A percentile compares a stretch with the other conserved stretches of the same genome.
phyloP scores from a whole-genome alignment of 345 rosid species.

The Lagerstroemia speciosa region DNA sequence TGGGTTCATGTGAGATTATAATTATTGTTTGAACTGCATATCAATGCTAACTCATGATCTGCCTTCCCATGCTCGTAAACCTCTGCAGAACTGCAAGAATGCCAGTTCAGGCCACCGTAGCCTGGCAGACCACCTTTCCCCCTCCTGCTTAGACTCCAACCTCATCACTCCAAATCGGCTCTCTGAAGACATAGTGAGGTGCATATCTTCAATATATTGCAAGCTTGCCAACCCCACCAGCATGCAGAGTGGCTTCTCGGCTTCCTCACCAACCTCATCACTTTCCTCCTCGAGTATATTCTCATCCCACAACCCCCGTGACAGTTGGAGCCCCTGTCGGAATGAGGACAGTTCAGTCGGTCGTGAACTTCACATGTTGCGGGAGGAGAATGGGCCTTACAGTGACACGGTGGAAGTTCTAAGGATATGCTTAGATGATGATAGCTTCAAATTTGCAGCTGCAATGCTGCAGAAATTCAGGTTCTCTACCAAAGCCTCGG shows the following conservation, averaged over 20 bases:
- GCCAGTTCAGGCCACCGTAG: conserved; percentile 41
- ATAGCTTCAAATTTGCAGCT: conserved; percentile 50
- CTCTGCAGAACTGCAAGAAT: conserved; percentile 34
- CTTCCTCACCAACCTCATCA: conserved; percentile 61
- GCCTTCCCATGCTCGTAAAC: neutral
- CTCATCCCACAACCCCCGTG: conserved; percentile 55
- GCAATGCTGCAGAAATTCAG: conserved; percentile 61
- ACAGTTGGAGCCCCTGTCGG: conserved; percentile 48
- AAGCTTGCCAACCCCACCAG: conserved; percentile 39
- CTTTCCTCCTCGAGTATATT: conserved; percentile 66
- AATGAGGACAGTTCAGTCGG: conserved; percentile 29
- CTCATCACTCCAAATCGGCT: conserved; percentile 47
- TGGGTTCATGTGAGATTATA: neutral
- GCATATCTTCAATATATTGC: conserved; percentile 76
- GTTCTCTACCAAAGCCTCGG: conserved; percentile 21
- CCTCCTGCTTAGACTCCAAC: conserved; percentile 25
- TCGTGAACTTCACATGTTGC: conserved; percentile 27
- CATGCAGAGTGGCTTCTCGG: conserved; percentile 22
- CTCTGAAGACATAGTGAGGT: conserved; percentile 68
- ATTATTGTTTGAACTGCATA: neutral
- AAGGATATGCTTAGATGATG: conserved; percentile 47
- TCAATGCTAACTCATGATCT: neutral
- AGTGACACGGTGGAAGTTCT: conserved; percentile 43
- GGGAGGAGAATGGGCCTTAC: conserved; percentile 35
- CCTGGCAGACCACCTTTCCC: conserved; percentile 70